Evolutionary conservation across 2,329 filamentous ascomycete species (phyloP), one percentile per base, ranked within the genome.

Genomic region (Colletotrichum truncatum): DNA sequence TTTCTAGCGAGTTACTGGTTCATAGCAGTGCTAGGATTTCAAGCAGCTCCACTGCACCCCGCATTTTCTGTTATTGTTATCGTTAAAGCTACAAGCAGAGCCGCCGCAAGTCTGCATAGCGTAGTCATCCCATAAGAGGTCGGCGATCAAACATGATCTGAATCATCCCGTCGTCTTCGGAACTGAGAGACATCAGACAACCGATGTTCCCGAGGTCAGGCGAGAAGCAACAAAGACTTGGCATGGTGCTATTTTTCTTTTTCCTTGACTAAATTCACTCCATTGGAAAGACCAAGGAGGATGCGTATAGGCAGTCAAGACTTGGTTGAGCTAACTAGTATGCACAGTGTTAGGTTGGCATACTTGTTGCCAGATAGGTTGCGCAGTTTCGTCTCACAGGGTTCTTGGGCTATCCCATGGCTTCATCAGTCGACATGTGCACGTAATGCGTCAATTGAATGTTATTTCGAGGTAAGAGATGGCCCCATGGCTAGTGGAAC

Each of bases 141-240:
- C 25, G 62, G 28, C 57, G 62, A 62, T 65, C 62, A 65, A 65
- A 65, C 62, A 28, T 16, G 43, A 56, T 65, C 62, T 65, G 62
- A 65, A 65, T 65, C 57, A 62, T 62, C 62, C 41, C 57, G 51
- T 55, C 39, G 49, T 65, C 49, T 55, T 65, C 57, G 62, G 62
- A 49, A 62, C 62, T 34, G 38, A 51, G 34, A 45, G 57, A 56
- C 62, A 45, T 65, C 62, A 62, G 62, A 62, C 62, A 65, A 62
- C 62, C 62, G 62, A 65, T 26, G 39, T 41, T 46, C 49, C 62
- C 57, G 51, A 46, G 48, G 21, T 38, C 32, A 14, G 45, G 30
- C 26, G n/a, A 26, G 28, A 36, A 41, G 28, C 39, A 64, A 41
- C 49, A 54, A 8, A 8, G n/a, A 18, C 56, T 62, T 49, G 57